These are phyloP conservation scores for Syzygium syzygioides DNA, from an alignment of 441 rosid species.

Conservation along the genomic window DNA sequence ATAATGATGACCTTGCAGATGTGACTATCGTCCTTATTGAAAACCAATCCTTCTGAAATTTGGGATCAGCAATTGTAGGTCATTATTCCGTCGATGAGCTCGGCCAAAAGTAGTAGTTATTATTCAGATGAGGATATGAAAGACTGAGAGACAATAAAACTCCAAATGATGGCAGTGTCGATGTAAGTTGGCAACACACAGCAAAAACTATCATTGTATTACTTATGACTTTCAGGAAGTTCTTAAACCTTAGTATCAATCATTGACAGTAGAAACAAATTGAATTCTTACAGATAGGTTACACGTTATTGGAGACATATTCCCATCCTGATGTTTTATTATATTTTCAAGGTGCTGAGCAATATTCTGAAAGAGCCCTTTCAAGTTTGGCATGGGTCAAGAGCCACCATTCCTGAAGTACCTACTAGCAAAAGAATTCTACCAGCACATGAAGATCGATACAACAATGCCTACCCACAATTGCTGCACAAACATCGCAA, in stretches of 20 bases:
- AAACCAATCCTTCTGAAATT: slow-evolving; percentile 91
- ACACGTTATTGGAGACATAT: slow-evolving; percentile 72
- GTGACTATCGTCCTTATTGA: slow-evolving; percentile 91
- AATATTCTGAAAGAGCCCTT: slow-evolving; percentile 78
- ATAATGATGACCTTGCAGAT: slow-evolving; percentile 87
- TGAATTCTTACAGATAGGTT: slow-evolving; percentile 75
- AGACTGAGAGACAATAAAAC: too few relatives aligned
- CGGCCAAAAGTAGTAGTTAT: neutral
- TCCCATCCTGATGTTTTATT: slow-evolving; percentile 86
- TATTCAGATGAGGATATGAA: too few relatives aligned
- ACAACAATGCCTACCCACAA: slow-evolving; percentile 94
- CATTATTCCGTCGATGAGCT: neutral
- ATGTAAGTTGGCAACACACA: too few relatives aligned
- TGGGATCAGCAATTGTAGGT: slow-evolving; percentile 43
- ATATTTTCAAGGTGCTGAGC: slow-evolving; percentile 82
- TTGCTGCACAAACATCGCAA: slow-evolving; percentile 55
- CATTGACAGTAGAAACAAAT: slow-evolving; percentile 6
- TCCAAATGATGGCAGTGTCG: too few relatives aligned
- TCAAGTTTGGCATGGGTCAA: slow-evolving; percentile 79
- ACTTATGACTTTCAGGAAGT: too few relatives aligned
- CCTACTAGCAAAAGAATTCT: slow-evolving; percentile 83
- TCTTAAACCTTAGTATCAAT: too few relatives aligned
- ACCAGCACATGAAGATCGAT: slow-evolving; percentile 97
- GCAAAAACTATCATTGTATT: too few relatives aligned
- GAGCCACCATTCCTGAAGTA: slow-evolving; percentile 96